Base-by-base conservation (phyloP, 2,329 filamentous ascomycete genomes). In the Fusarium sp. region DNA sequence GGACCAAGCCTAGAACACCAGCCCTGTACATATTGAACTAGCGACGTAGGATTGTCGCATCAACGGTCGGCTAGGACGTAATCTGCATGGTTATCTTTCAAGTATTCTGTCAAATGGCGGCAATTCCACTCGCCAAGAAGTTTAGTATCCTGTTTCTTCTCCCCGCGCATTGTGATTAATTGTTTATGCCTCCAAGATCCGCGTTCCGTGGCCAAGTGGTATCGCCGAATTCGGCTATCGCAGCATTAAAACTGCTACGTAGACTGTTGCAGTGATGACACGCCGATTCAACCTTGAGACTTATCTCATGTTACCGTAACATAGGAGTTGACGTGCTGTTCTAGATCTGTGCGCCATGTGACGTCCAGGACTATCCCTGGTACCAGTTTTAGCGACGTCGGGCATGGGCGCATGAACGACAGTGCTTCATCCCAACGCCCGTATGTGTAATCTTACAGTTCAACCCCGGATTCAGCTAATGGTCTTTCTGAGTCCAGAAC, bases 11-110 rank as follows among this genome's bases (percentile, higher is more conserved):
- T 23, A 64, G 60, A 51, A 48, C 52, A 1, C 30, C 28, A 25
- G 44, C 60, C 60, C 13, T 64, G 61, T 42, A 46, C 31, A 16
- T 21, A 44, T 59, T 43, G 9, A 26, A 31, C 54, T 51, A 59
- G 34, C 41, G 13, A 19, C 16, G 23, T 52, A 60, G 45, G 37
- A 28, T 19, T 45, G 31, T 61, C 30, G 30, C 57, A 42, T 16
- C 39, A 51, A 46, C 62, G 39, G 60, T 46, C 23, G 25, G 34
- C 46, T 58, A 58, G 25, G 19, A 51, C 26, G 23, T 23, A 51
- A 25, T 43, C 48, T 31, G 37, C 21, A 43, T 53, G 11, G 37
- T 16, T 12, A 9, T 16, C 34, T 25, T 25, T 6, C 28, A 28
- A 41, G 26, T 18, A 14, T 10, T 44, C 7, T 18, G 18, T 43